A percentile compares a stretch with the other conserved stretches of the same genome.
phyloP scores from a whole-genome alignment of 768 basidiomycete genomes.

The Fistulinella prunicolor region DNA sequence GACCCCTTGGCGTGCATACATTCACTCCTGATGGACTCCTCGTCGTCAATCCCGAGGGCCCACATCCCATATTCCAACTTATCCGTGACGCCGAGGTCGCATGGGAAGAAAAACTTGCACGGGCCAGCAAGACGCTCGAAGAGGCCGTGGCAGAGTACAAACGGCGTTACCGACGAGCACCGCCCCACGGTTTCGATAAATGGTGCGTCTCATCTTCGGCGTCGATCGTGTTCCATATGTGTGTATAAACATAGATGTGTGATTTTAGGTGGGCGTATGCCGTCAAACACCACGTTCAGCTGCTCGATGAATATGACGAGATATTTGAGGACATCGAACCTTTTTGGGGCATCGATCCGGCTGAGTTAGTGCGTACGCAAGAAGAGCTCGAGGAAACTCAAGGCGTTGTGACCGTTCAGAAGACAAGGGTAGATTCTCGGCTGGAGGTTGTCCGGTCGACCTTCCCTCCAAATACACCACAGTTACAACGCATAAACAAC shows the following conservation, averaged over 20 bases:
- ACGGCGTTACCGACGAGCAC: conserved; percentile 32
- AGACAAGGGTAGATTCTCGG: conserved; percentile 4
- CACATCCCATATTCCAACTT: conserved; percentile 46
- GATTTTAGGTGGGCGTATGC: conserved; percentile 41
- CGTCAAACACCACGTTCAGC: conserved; percentile 35
- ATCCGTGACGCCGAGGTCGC: conserved; percentile 34
- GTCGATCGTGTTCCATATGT: neutral
- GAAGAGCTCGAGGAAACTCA: conserved; percentile 17
- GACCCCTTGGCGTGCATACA: conserved; percentile 13
- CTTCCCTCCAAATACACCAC: conserved; percentile 1
- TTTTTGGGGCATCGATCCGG: conserved; percentile 37
- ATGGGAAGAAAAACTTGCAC: conserved; percentile 36
- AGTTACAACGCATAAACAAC: neutral
- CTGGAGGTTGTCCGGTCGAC: conserved; percentile 17
- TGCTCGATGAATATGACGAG: conserved; percentile 49
- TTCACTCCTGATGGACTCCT: conserved; percentile 31
- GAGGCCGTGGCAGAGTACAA: conserved; percentile 40
- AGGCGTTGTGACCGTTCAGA: conserved; percentile 24
- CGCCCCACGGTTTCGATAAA: conserved; percentile 42
- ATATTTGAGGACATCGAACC: conserved; percentile 38
- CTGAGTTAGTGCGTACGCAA: conserved; percentile 19
- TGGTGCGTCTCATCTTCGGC: conserved; percentile 30
- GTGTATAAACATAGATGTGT: too few relatives aligned
- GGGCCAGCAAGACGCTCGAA: conserved; percentile 36
- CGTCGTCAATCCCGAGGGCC: conserved; percentile 32